phyloP scores from a whole-genome alignment of 805 yeast genomes.

The Hanseniaspora valbyensis region DNA sequence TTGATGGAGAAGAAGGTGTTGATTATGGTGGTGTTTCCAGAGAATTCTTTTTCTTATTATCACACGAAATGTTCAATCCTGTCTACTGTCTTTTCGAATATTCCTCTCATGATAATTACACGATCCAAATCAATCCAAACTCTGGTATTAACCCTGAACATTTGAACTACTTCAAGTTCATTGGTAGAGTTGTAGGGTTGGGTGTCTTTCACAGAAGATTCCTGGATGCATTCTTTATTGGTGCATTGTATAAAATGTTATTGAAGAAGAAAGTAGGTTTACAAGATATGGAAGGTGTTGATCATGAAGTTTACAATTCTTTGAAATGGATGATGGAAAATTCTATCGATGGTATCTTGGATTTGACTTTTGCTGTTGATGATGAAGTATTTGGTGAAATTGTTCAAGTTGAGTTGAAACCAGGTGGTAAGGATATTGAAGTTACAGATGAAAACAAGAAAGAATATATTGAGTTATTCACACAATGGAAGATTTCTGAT shows the following conservation, averaged over 20 bases:
- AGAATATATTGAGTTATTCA: constrained; percentile 86
- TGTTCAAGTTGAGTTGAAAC: constrained; percentile 79
- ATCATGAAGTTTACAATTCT: constrained; percentile 90
- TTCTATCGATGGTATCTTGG: constrained; percentile 79
- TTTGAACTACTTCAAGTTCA: constrained; percentile 91
- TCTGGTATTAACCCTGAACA: constrained; percentile 97
- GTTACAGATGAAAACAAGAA: constrained; percentile 91
- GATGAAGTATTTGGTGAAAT: constrained; percentile 94
- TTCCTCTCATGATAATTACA: constrained; percentile 95
- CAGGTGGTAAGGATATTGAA: constrained; percentile 76
- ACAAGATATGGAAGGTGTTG: constrained; percentile 98
- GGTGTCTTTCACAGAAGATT: constrained; percentile 98
- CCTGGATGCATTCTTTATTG: constrained; percentile 95
- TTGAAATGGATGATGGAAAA: constrained; percentile 93
- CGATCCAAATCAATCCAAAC: constrained; percentile 94
- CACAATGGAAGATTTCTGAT: constrained; percentile 90
- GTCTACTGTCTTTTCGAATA: constrained; percentile 94
- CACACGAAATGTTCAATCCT: constrained; percentile 98
- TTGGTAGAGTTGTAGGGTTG: constrained; percentile 95
- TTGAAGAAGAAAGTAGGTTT: constrained; percentile 84
- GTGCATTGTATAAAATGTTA: constrained; percentile 97
- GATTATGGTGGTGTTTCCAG: constrained; percentile 99
- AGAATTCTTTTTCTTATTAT: constrained; percentile 89
- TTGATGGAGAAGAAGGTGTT: constrained; percentile 98
- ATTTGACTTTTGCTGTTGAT: constrained; percentile 75